These are phyloP conservation scores for Stagonosporopsis vannaccii DNA, from an alignment of 2,329 filamentous ascomycete genomes.

Conservation along the genomic window DNA sequence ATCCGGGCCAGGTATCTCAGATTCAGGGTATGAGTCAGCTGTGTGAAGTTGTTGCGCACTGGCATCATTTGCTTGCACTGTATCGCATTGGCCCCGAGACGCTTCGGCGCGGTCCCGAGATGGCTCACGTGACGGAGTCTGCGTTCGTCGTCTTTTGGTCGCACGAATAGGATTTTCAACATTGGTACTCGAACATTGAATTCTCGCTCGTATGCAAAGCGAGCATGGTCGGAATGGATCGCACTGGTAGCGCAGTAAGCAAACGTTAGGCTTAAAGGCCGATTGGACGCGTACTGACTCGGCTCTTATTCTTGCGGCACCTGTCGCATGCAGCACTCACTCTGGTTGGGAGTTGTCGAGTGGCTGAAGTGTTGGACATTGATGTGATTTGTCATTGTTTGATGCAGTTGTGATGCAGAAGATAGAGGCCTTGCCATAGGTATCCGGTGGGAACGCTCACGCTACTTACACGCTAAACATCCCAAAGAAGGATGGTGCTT, in stretches of 20 bases:
- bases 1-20: background rate
- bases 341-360: slow-evolving; percentile 13
- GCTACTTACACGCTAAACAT: background rate
- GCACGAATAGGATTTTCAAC: background rate
- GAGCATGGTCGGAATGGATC: slow-evolving; percentile 46
- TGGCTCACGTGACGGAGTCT: slow-evolving; percentile 4
- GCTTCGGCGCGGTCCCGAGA: slow-evolving; percentile 10
- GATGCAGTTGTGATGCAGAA: background rate
- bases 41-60: background rate
- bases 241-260: slow-evolving; percentile 37
- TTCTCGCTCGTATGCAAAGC: slow-evolving; percentile 42
- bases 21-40: background rate
- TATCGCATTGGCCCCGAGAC: background rate
- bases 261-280: background rate
- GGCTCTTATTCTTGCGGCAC: slow-evolving; percentile 20
- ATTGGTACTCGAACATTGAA: slow-evolving; percentile 10
- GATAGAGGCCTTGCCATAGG: background rate
- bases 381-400: background rate
- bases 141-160: slow-evolving; percentile 16
- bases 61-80: background rate
- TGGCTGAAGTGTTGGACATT: background rate
- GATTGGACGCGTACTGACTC: slow-evolving; percentile 9
- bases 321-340: slow-evolving; percentile 23
- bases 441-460: background rate
- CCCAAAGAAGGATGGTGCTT: background rate